phyloP scores from a whole-genome alignment of 2,329 filamentous ascomycete species.

The Ilyonectria sp. region DNA sequence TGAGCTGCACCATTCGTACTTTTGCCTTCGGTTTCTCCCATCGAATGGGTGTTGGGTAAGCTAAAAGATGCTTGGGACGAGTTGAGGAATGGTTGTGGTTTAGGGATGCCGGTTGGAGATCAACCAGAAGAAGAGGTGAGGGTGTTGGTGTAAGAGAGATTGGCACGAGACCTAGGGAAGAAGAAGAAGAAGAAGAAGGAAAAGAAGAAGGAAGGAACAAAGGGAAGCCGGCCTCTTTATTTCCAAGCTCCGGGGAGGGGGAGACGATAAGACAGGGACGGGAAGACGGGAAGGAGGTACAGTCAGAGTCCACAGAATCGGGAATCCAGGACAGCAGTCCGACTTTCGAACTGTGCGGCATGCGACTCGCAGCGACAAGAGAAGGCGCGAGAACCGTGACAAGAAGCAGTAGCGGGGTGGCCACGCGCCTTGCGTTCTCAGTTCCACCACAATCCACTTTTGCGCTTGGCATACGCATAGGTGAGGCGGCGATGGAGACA shows the following conservation, averaged over 20 bases:
- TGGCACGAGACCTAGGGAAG: constrained; percentile 41
- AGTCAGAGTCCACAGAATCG: constrained; percentile 16
- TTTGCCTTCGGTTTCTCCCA: constrained; percentile 57
- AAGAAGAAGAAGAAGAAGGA: constrained; percentile 23
- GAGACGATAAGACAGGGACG: constrained; percentile 19
- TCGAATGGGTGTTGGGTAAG: constrained; percentile 56
- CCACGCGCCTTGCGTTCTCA: constrained; percentile 25
- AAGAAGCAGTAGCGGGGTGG: constrained; percentile 23
- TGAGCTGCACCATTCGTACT: constrained; percentile 60
- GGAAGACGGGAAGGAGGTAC: constrained; percentile 11
- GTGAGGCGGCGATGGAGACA: background rate
- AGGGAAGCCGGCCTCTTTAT: constrained; percentile 40
- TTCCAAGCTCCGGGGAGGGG: constrained; percentile 32
- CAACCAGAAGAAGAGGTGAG: constrained; percentile 32
- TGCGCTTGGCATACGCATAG: constrained; percentile 22
- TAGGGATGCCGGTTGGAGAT: constrained; percentile 27
- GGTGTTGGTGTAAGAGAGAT: constrained; percentile 36
- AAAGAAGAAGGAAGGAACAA: constrained; percentile 27
- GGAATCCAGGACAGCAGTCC: constrained; percentile 15
- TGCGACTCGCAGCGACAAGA: constrained; percentile 11
- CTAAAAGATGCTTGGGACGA: constrained; percentile 33
- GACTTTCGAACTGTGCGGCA: constrained; percentile 13
- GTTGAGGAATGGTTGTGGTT: constrained; percentile 11
- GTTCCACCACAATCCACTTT: constrained; percentile 30
- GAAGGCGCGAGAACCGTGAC: background rate